Base-by-base conservation (phyloP, 805 yeast species). In the Yarrowia keelungensis region DNA sequence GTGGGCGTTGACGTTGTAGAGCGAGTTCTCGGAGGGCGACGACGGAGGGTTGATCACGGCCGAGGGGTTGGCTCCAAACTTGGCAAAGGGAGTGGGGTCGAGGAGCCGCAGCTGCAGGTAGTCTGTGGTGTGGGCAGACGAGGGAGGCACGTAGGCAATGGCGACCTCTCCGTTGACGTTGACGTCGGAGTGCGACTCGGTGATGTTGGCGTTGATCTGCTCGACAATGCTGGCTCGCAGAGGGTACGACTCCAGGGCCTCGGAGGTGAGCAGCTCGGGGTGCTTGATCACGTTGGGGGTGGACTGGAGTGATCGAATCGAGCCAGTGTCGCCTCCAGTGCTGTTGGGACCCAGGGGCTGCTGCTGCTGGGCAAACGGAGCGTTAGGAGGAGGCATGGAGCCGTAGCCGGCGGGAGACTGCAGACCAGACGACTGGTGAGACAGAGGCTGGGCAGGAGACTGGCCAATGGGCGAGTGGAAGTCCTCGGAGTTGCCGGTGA, bases 161-260 rank as follows among this genome's bases (percentile, higher is more conserved):
- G 97, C 97, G 72, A 93, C 82, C 79, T 94, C 98, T 66, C 98
- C 98, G 68, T 89, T 83, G 12, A 88, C 82, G 75, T 88, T 87
- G 8, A 91, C 84, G 43, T 85, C 83, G 12, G 78, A 76, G 45
- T 88, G 79, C 53, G 96, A 97, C 74, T 88, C 91, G 71, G 85
- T 86, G 77, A 88, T 88, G 19, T 84, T 83, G 5, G 92, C 97
- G 75, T 87, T 88, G 71, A 91, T 82, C 12, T 90, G 87, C 79
- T 94, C 98, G n/a, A 95, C 93, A 71, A 92, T 81, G 58, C 96
- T 89, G 2, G 68, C 59, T 42, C 61, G 59, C 32, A 65, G 41
- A 36, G 93, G 87, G 73, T 89, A 91, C 72, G 94, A 71, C 22
- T 78, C 79, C 36, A 47, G 62, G 26, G 46, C 70, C 5, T 71